Base-by-base conservation (phyloP, 257 asterid genomes). In the Lycium ferocissimum region DNA sequence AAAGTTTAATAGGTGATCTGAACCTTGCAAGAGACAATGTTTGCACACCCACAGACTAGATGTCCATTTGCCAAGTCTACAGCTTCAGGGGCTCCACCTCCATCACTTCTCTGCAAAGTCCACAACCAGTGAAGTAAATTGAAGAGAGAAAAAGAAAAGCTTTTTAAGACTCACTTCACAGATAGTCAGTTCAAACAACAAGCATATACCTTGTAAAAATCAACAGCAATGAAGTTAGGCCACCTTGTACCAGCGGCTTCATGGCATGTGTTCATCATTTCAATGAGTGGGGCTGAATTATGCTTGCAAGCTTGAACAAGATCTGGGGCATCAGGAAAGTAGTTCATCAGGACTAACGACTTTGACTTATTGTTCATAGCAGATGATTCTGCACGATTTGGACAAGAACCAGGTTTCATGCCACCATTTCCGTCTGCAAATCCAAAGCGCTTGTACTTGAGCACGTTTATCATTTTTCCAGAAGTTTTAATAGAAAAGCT, bases 151-250 rank as follows among this genome's bases (percentile, higher is more conserved):
- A 54, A 35, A 82, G 47, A 40, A 82, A 22, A 15, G 33, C 33
- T 66, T 51, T 7, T 78, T 53, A 53, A 9, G 40, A 53, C 45
- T 53, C 63, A 45, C 11, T 63, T 47, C 73, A 47, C 14, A 15
- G 49, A 82, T 4, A 33, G 79, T 82, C 78, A 11, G 70, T n/a
- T 63, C 22, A 43, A 76, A 58, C 38, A 35, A 80, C 12, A 37
- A 61, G 40, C 35, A 59, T 91, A 95, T 91, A 95, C 99, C 98
- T 85, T 90, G 91, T 94, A 97, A 86, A 91, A 97, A 87, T 97
- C 98, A 33, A 95, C 98, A 33, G 99, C 96, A 26, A 97, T 89
- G 85, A 88, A 96, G 86, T 97, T 95, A 35, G 99, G 98, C 98
- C 99, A 96, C 86, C 98, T 91, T 82, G 79, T 90, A 22, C 96